Evolutionary conservation across 2,329 filamentous ascomycete genomes (phyloP).

Genomic region (Coleophoma cylindrospora): DNA sequence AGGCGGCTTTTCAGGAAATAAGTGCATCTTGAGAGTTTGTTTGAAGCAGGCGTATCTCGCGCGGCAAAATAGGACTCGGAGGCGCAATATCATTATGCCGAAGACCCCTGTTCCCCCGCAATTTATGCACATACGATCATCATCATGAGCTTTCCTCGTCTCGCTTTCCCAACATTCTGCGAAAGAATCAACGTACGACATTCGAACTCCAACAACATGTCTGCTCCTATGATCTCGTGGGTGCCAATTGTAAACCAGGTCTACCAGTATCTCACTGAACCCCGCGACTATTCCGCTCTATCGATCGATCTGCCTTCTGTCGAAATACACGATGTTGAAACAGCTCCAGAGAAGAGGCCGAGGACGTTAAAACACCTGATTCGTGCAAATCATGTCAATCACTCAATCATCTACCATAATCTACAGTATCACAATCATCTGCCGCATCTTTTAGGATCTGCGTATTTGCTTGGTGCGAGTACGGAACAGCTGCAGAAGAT

Average conservation of each 20-base stretch:
- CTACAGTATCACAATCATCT: conserved; percentile 77
- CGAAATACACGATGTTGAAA: conserved; percentile 74
- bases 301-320: conserved; percentile 60
- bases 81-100: background rate
- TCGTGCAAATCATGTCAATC: conserved; percentile 86
- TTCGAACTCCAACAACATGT: conserved; percentile 18
- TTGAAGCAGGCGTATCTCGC: no score
- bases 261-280: conserved; percentile 25
- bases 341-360: conserved; percentile 69
- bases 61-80: background rate
- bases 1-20: no score
- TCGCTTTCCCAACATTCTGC: background rate
- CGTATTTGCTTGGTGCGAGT: conserved; percentile 78
- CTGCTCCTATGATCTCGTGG: conserved; percentile 37
- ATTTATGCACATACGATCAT: background rate
- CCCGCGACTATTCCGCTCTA: conserved; percentile 20
- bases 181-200: no score
- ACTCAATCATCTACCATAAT: conserved; percentile 75
- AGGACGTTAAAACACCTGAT: conserved; percentile 86
- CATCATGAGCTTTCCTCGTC: background rate
- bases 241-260: conserved; percentile 35
- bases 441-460: conserved; percentile 75
- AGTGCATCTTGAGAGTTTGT: no score
- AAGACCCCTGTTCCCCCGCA: background rate
- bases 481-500: conserved; percentile 69